Evolutionary conservation across 371 early-diverging fungal genomes (phyloP).

Genomic region (Rhizopus microsporus): DNA sequence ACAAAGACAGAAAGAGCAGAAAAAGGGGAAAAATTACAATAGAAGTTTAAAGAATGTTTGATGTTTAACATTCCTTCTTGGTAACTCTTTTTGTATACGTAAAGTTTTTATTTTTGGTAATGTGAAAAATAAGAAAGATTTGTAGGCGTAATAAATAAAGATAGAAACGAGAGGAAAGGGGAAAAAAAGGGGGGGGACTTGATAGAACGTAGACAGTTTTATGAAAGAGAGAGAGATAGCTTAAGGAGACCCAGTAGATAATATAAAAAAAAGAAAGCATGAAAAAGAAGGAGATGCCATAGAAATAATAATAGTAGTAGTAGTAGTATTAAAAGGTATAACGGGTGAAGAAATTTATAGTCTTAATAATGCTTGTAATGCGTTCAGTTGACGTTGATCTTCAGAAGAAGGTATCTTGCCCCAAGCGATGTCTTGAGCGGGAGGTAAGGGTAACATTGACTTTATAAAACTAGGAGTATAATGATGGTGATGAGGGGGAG

Average conservation of each 20-base stretch:
- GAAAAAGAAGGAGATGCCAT: background rate
- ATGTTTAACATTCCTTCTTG: no score
- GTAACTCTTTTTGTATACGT: no score
- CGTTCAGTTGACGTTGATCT: conserved; percentile 49
- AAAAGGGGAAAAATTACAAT: background rate
- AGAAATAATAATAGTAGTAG: background rate
- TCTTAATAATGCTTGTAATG: conserved; percentile 34
- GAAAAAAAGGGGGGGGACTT: no score
- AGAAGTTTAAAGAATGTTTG: background rate
- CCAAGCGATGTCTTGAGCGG: conserved; percentile 48
- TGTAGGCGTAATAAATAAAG: no score
- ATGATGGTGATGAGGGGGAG: conserved; percentile 13
- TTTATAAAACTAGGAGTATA: conserved; percentile 7
- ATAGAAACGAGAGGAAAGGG: no score
- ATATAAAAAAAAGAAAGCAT: background rate
- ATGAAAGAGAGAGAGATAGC: background rate
- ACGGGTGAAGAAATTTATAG: conserved; percentile 13
- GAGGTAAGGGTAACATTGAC: conserved; percentile 2
- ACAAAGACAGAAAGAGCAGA: background rate
- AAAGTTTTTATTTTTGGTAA: no score
- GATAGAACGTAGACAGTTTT: conserved; percentile 5
- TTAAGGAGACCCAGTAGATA: no score
- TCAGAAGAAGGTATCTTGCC: conserved; percentile 47
- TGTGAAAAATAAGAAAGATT: no score
- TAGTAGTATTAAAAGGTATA: background rate